Base-by-base conservation (phyloP, 2,329 filamentous ascomycete genomes). In the Blastomyces parvus region DNA sequence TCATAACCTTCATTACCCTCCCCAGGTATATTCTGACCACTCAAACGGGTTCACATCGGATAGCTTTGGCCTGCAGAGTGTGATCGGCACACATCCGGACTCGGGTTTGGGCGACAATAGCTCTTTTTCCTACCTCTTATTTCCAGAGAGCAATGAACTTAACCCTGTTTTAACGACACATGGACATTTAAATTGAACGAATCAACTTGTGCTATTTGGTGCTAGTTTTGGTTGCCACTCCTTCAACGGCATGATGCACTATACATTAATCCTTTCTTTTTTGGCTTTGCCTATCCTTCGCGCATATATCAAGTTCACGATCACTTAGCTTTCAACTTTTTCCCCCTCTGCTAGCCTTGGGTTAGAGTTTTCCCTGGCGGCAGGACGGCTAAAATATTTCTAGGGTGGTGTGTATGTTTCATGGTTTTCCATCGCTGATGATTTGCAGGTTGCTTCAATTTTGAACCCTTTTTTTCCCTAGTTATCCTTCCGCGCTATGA, bases 81-180 rank as follows among this genome's bases (percentile, higher is more conserved):
- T 74, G 52, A 68, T 72, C 62, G 72, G 71, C 30, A 75, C 74
- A 61, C 69, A 67, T 58, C 69, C 71, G 57, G 65, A 69, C 62
- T 65, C 67, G 52, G 70, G 67, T 33, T 62, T 66, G 6, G 66
- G 50, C 30, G 62, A 63, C n/a, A 66, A 65, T 17, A 64, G 59
- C 46, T 33, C 61, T 25, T 52, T 64, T 59, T 38, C 63, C 9
- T 48, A 58, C 30, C 56, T 55, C 55, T 60, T 63, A 58, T 59
- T 62, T 56, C 48, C 63, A 46, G 61, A 62, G 50, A 59, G 58
- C 48, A 63, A 64, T 55, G 33, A 58, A 46, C 55, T 64, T 59
- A 61, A 44, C 62, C 52, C 50, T 59, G 61, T 62, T 65, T 63
- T 59, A 64, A 67, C 63, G 50, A 58, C 55, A 63, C 62, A 44